Percentiles rank a stretch among this genome's conserved stretches.
Evolutionary conservation across 1,284 basidiomycete species (phyloP).

Genomic region (Rugosomyces carneus): DNA sequence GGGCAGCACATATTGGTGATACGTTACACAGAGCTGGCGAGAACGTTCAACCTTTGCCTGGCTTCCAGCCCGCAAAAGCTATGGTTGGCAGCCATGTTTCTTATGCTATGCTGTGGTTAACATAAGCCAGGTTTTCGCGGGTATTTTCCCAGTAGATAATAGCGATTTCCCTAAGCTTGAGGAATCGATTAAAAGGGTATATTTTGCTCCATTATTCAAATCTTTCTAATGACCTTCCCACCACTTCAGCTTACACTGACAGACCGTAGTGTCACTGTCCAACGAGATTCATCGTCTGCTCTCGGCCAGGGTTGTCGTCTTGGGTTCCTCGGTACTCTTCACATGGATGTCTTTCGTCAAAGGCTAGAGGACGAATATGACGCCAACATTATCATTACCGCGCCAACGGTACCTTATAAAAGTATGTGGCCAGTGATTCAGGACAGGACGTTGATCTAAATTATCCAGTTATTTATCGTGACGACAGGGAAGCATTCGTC

Average conservation of each 20-base stretch:
- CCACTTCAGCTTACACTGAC: constrained; percentile 69
- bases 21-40: constrained; percentile 81
- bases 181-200: constrained; percentile 88
- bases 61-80: constrained; percentile 88
- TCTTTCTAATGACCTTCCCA: not conserved
- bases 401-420: constrained; percentile 91
- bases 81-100: constrained; percentile 55
- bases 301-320: constrained; percentile 94
- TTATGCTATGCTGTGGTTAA: not conserved
- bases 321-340: constrained; percentile 93
- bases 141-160: constrained; percentile 90
- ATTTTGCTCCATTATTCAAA: constrained; percentile 17
- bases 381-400: constrained; percentile 85
- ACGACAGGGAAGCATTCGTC: constrained; percentile 58
- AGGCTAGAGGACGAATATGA: constrained; percentile 96
- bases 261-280: constrained; percentile 88
- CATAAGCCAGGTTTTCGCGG: constrained; percentile 77
- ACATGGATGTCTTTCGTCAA: constrained; percentile 97
- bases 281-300: constrained; percentile 89
- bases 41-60: constrained; percentile 81
- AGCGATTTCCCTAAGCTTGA: constrained; percentile 92
- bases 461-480: constrained; percentile 62
- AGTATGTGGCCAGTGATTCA: constrained; percentile 35
- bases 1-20: constrained; percentile 84
- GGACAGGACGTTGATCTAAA: constrained; percentile 5